Evolutionary conservation across 768 basidiomycete genomes (phyloP), one percentile per base, ranked within the genome.

Genomic region (Austroboletus festivus): DNA sequence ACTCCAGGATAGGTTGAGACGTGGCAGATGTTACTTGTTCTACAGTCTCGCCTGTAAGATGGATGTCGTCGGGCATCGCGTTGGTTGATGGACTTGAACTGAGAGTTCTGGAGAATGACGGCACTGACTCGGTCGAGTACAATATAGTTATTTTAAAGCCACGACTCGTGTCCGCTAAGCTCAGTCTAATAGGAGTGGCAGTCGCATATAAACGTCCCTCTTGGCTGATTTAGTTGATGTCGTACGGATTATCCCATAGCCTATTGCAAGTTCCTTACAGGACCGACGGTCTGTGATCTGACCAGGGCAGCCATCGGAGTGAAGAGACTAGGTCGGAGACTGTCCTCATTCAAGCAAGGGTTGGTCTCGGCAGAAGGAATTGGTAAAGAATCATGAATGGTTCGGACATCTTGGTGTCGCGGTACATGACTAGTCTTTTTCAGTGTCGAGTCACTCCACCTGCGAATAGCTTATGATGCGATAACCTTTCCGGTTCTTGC

Each of bases 401-500:
- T 95, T 87, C 63, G 81, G 73, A 59, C 86, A 93, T 67, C 75
- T 92, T 15, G 91, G 79, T 41, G 88, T 92, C 37, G 89, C 92
- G 3, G 92, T 93, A 24, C 80, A 86, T 34, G 85, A 86, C 87
- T 55, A 56, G 77, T 67, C 11, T 12, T 31, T 20, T 30, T 22
- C 20, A 10, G 22, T 37, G 35, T 37, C 11, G 11, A 34, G 16
- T 28, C 8, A 28, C 28, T 28, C 12, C 5, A 28, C 12, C 12
- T 26, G 9, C 47, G 31, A 38, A 31, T 18, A 88, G 86, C 87
- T 5, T 89, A 90, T 58, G 89, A 89, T 6, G 87, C 90, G 3
- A 92, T 90, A 1, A 89, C 89, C 0, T 73, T 93, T 51, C 92
- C 90, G 2, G 89, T 76, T 15, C 69, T 93, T 23, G 85, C 83